A percentile compares a stretch with the other conserved stretches of the same genome.
Evolutionary conservation across 495 filamentous ascomycete genomes (phyloP).

Genomic region (Antarctomyces pellizariae): DNA sequence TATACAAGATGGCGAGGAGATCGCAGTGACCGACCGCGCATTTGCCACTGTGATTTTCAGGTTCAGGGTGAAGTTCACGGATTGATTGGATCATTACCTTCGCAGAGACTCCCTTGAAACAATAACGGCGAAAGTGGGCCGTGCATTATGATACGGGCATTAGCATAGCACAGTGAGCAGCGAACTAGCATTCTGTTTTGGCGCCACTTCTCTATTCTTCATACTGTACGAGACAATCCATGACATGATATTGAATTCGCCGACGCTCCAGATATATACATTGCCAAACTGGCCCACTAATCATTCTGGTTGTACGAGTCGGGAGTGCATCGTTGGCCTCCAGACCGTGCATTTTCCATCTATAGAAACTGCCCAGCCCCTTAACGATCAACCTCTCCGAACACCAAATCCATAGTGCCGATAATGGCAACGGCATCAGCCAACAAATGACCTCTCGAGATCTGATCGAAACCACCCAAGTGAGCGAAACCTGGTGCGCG

Average conservation of each 20-base stretch:
- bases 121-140: too few relatives aligned
- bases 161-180: too few relatives aligned
- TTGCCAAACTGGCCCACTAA: too few relatives aligned
- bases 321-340: background rate
- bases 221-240: too few relatives aligned
- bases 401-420: constrained; percentile 72
- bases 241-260: constrained; percentile 1
- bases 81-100: too few relatives aligned
- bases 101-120: too few relatives aligned
- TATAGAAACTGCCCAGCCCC: background rate
- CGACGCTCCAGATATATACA: too few relatives aligned
- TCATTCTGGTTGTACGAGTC: background rate
- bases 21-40: constrained; percentile 65
- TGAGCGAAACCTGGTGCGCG: constrained; percentile 93
- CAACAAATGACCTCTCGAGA: constrained; percentile 74
- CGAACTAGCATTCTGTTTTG: too few relatives aligned
- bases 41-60: constrained; percentile 50
- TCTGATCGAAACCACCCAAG: constrained; percentile 80
- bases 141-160: too few relatives aligned
- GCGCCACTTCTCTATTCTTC: too few relatives aligned
- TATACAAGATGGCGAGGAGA: constrained; percentile 16
- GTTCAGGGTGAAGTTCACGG: constrained; percentile 30
- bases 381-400: constrained; percentile 48
- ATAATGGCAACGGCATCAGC: constrained; percentile 96
- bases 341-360: too few relatives aligned